Conservation (phyloP, 345 rosid genomes). For the Alliaria petiolata region DNA sequence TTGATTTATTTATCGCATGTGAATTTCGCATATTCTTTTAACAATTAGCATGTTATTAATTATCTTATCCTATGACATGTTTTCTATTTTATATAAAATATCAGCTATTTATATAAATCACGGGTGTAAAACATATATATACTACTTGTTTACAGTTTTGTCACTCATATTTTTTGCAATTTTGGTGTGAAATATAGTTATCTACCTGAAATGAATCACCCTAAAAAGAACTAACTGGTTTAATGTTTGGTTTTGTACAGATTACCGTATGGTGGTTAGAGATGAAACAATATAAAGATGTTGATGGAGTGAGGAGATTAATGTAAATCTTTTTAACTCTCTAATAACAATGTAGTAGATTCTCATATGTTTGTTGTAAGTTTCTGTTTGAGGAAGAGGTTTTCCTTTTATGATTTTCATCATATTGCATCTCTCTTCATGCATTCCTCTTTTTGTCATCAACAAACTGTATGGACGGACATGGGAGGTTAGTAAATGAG, state of each 20-base stretch:
- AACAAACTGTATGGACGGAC: background rate
- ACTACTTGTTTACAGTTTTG: background rate
- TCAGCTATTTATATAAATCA: background rate
- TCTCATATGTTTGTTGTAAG: constrained; percentile 1
- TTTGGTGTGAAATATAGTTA: background rate
- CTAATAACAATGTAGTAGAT: constrained; percentile 9
- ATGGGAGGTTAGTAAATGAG: background rate
- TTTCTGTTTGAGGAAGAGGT: background rate
- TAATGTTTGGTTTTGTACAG: constrained; percentile 15
- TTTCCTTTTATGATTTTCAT: background rate
- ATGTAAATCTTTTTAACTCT: constrained; percentile 20
- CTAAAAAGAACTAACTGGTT: background rate
- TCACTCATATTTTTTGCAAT: background rate
- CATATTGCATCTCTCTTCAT: background rate
- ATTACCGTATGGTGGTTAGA: constrained; percentile 32
- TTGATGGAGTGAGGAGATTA: constrained; percentile 2
- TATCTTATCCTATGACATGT: background rate
- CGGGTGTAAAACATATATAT: background rate
- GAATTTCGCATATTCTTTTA: no score
- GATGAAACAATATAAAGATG: constrained; percentile 5
- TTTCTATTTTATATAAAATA: background rate
- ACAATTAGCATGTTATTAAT: background rate
- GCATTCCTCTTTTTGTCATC: background rate
- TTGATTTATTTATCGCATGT: no score
- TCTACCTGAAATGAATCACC: background rate